Conservation (phyloP, 202 grass and related monocot species). For the Digitaria exilis region DNA sequence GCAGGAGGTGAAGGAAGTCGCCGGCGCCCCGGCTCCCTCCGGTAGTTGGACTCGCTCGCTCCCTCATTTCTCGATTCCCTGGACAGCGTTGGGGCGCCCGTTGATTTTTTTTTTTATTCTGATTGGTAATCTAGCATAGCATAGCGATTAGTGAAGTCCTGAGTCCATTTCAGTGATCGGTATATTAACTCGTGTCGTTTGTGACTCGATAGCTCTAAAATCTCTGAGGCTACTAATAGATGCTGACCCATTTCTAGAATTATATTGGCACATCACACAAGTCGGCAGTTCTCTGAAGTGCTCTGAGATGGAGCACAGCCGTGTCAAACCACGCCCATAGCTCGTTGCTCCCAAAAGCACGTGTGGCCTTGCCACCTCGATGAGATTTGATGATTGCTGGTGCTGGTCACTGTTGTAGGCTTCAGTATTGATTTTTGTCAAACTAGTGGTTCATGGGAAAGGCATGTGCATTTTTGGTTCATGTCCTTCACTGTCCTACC, state of each 20-base stretch:
- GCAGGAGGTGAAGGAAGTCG: constrained; percentile 58
- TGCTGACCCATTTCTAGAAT: not conserved
- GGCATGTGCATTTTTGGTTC: not conserved
- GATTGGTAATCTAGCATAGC: not conserved
- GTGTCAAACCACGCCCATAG: too few species aligned
- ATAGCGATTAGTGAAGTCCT: not conserved
- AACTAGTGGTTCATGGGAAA: not conserved
- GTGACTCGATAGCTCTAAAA: not conserved
- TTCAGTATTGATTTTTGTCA: not conserved
- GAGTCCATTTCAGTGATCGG: not conserved
- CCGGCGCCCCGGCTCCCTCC: constrained; percentile 35
- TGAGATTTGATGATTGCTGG: not conserved
- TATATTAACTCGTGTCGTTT: not conserved
- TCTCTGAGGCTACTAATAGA: not conserved
- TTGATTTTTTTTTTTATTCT: constrained; percentile 1
- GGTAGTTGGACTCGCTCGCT: constrained; percentile 26
- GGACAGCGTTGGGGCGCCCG: not conserved
- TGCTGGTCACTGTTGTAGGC: not conserved
- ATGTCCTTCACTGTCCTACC: not conserved
- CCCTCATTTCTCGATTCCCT: not conserved
- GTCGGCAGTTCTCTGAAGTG: not conserved
- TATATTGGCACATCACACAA: not conserved
- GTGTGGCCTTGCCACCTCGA: not conserved
- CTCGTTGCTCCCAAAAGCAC: constrained; percentile 1
- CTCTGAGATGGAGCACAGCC: too few species aligned